Evolutionary conservation across 2,329 filamentous ascomycete species (phyloP), one percentile per base, ranked within the genome.

Genomic region (Penicillium sp.): DNA sequence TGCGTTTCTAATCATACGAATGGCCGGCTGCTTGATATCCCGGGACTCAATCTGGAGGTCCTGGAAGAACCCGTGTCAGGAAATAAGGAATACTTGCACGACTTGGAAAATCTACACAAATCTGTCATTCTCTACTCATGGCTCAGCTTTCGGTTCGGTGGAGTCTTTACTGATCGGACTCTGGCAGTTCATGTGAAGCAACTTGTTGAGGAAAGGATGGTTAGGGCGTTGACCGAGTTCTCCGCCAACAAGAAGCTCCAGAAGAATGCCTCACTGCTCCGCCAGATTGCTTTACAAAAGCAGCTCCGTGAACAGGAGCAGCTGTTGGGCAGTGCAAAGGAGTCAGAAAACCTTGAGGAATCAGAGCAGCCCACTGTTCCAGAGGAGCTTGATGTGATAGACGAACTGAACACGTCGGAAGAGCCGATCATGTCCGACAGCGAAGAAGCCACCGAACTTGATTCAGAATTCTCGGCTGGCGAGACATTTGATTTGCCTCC

Each of bases 101-200:
- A 82, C 8, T 81, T 98, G 21, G 95, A 99, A 75, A 76, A 81
- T 3, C 83, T 99, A 17, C 95, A 99, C 79, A 91, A 91, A 70
- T 83, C 87, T 30, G 81, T 99, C 44, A 92, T 94, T 49, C 81
- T 93, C 51, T 99, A 98, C 73, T 84, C 96, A 2, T 99, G 95
- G 95, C 83, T 99, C 17, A 94, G 91, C 69, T 98, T 94, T 77
- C 89, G 94, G 7, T 96, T 94, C 75, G 84, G 88, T 3, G 91
- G 91, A 53, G 84, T 96, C 55, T 96, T 97, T 75, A 85, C 82
- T 6, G 91, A 89, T 66, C 87, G 94, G 69, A 82, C 82, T 0
- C 82, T 97, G 48, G 93, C 92, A 0, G 90, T 91, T 66, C 88
- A 97, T 73, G 87, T 92, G 53, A 96, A 97, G 73, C 77, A 79